Evolutionary conservation across 2,329 filamentous ascomycete species (phyloP).

Genomic region (Cladosporium sp.): DNA sequence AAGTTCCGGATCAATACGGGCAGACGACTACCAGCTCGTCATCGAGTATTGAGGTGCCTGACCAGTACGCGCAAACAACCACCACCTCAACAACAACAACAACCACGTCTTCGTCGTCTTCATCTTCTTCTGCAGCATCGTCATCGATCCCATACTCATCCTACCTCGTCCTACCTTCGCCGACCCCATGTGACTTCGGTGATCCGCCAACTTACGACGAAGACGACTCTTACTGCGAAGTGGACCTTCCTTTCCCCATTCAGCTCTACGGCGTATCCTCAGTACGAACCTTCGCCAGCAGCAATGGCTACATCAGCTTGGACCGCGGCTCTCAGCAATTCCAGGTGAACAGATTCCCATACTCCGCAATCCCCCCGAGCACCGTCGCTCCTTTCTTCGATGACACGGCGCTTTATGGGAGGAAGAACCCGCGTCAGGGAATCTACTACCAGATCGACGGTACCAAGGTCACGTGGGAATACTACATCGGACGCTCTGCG

Average conservation of each 20-base stretch:
- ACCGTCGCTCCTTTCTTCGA: slow-evolving; percentile 31
- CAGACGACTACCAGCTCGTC: slow-evolving; percentile 6
- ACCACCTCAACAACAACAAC: slow-evolving; percentile 10
- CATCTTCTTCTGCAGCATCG: slow-evolving; percentile 10
- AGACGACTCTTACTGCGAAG: slow-evolving; percentile 32
- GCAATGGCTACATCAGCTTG: slow-evolving; percentile 31
- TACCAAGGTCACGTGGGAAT: slow-evolving; percentile 29
- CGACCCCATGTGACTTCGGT: slow-evolving; percentile 30
- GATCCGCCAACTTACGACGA: slow-evolving; percentile 24
- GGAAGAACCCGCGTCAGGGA: slow-evolving; percentile 20
- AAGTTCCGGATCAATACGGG: background rate
- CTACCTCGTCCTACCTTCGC: slow-evolving; percentile 26
- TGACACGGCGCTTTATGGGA: slow-evolving; percentile 27
- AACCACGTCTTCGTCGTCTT: background rate
- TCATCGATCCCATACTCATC: slow-evolving; percentile 12
- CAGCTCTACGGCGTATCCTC: slow-evolving; percentile 21
- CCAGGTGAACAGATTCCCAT: slow-evolving; percentile 17
- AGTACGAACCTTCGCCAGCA: slow-evolving; percentile 23
- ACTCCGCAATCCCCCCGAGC: slow-evolving; percentile 23
- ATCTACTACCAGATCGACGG: slow-evolving; percentile 31
- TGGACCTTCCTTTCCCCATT: slow-evolving; percentile 29
- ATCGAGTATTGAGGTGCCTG: background rate
- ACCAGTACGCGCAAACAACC: background rate
- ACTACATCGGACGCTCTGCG: slow-evolving; percentile 23
- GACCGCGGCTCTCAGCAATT: slow-evolving; percentile 24